Percentiles rank a stretch among this genome's conserved stretches.
phyloP scores from a whole-genome alignment of 1,139 yeast genomes.

The Suhomyces bolitotheri region DNA sequence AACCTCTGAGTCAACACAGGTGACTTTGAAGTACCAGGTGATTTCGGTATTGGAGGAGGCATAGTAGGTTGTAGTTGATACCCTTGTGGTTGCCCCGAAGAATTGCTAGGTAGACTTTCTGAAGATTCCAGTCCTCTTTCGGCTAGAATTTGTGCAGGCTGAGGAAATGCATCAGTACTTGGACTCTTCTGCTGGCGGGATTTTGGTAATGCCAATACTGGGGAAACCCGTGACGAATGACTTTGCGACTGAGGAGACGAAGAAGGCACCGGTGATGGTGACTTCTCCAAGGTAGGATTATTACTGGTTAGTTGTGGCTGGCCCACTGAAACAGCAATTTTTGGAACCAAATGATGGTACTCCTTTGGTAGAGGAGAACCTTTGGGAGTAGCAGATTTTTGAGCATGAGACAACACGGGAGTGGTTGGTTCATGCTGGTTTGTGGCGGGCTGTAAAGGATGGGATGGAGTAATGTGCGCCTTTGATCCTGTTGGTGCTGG shows the following conservation, averaged over 20 bases:
- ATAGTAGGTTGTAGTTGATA: not conserved
- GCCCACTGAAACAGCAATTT: conserved; percentile 4
- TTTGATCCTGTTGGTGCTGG: too few relatives aligned
- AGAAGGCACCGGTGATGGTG: conserved; percentile 3
- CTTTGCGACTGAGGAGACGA: not conserved
- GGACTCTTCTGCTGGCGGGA: not conserved
- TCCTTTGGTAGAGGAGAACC: conserved; percentile 1
- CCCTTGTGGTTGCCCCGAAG: not conserved
- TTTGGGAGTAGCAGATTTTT: too few relatives aligned
- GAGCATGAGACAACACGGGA: too few relatives aligned
- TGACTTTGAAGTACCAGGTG: not conserved
- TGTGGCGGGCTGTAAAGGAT: too few relatives aligned
- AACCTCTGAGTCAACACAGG: not conserved
- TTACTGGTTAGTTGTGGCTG: conserved; percentile 6
- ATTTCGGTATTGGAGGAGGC: conserved; percentile 1
- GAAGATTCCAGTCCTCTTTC: conserved; percentile 10
- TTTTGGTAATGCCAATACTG: conserved; percentile 6
- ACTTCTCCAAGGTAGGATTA: too few relatives aligned
- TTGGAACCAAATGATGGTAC: conserved; percentile 4
- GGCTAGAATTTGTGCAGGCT: conserved; percentile 7
- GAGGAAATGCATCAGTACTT: conserved; percentile 3
- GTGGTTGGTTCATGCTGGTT: too few relatives aligned
- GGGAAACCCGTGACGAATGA: not conserved
- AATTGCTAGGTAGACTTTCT: conserved; percentile 1
- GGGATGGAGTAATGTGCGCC: too few relatives aligned